Conservation (phyloP, 1,284 basidiomycete species). For the Ganoderma lingzhi region DNA sequence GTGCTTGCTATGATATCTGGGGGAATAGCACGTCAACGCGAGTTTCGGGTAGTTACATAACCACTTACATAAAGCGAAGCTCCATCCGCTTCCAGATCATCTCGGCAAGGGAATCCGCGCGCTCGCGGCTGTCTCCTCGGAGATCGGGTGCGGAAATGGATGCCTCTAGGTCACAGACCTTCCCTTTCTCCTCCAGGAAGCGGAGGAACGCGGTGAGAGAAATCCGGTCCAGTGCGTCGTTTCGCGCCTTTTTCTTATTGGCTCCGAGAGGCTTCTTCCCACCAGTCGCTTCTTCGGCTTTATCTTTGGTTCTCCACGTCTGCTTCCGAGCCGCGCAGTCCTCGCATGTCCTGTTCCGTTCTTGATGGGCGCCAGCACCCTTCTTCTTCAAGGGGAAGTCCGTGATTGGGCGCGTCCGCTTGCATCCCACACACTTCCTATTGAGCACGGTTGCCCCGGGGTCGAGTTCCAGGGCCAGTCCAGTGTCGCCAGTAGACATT, state of each 20-base stretch:
- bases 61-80: not conserved
- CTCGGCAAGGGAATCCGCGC: not conserved
- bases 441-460: not conserved
- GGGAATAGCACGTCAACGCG: not conserved
- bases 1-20: constrained; percentile 1
- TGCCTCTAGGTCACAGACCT: not conserved
- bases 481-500: not conserved
- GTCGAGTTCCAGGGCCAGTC: not conserved
- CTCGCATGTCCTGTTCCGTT: not conserved
- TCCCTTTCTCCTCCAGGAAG: not conserved
- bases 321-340: not conserved
- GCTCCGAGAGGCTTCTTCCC: constrained; percentile 3
- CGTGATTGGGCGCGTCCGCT: not conserved
- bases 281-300: not conserved
- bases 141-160: not conserved
- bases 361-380: not conserved
- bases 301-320: not conserved
- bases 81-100: not conserved
- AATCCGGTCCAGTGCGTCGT: not conserved
- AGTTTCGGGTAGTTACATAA: not conserved
- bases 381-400: constrained; percentile 1
- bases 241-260: not conserved
- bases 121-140: not conserved
- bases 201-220: not conserved
- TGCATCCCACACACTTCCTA: not conserved